phyloP scores from a whole-genome alignment of 495 filamentous ascomycete species.

The Xeromyces bisporus region DNA sequence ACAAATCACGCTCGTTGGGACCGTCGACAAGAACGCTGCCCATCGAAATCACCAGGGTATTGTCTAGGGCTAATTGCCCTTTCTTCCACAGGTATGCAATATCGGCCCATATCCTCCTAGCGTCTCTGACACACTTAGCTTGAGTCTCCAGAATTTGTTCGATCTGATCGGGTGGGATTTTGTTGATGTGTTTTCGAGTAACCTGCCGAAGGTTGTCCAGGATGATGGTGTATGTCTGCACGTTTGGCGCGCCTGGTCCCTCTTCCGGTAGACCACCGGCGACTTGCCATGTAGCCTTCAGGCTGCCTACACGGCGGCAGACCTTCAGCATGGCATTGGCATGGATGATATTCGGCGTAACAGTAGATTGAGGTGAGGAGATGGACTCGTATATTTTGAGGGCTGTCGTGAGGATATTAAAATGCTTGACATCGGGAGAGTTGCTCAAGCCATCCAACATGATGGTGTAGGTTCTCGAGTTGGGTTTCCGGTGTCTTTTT shows the following conservation, averaged over 20 bases:
- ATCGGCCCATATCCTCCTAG: constrained; percentile 63
- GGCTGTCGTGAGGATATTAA: too few relatives aligned
- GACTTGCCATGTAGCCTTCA: constrained; percentile 61
- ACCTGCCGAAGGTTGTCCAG: constrained; percentile 47
- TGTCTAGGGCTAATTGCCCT: constrained; percentile 52
- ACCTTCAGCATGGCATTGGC: constrained; percentile 72
- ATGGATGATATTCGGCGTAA: constrained; percentile 59
- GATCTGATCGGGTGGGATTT: constrained; percentile 13
- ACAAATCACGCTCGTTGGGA: constrained; percentile 37
- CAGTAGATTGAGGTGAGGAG: constrained; percentile 31
- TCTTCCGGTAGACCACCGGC: constrained; percentile 44
- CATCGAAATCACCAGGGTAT: constrained; percentile 59
- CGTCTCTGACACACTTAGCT: constrained; percentile 33
- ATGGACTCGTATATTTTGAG: too few relatives aligned
- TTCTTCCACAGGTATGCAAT: constrained; percentile 52
- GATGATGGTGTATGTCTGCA: constrained; percentile 62
- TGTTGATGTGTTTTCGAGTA: constrained; percentile 9
- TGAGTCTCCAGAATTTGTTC: constrained; percentile 20
- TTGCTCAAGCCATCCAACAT: constrained; percentile 61
- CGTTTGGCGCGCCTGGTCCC: constrained; percentile 43
- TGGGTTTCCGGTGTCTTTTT: constrained; percentile 62
- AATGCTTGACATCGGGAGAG: constrained; percentile 17
- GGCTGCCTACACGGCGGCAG: constrained; percentile 48
- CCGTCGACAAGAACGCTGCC: constrained; percentile 50
- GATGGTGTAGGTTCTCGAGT: constrained; percentile 61